These are phyloP conservation scores for Sporobolomyces pararoseus DNA, from an alignment of 768 basidiomycete species.

Conservation along the genomic window DNA sequence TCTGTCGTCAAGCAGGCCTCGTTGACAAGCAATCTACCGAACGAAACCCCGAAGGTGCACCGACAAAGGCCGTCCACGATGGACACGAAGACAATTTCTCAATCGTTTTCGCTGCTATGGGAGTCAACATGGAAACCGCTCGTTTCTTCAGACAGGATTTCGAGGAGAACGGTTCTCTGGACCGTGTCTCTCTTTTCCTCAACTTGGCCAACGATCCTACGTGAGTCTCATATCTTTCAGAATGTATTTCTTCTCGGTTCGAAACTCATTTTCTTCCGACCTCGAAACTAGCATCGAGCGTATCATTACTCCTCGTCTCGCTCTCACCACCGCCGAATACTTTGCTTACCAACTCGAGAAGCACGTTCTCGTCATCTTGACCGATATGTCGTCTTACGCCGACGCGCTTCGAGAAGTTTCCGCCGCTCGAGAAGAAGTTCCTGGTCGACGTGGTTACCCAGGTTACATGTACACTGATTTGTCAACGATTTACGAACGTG, in stretches of 20 bases:
- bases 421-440: conserved; percentile 97
- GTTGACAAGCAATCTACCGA: conserved; percentile 86
- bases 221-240: conserved; percentile 45
- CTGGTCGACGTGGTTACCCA: conserved; percentile 94
- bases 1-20: conserved; percentile 96
- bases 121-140: conserved; percentile 99
- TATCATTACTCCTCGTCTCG: conserved; percentile 97
- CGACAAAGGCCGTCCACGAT: conserved; percentile 94
- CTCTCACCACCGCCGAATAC: conserved; percentile 97
- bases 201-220: conserved; percentile 99
- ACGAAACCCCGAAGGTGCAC: conserved; percentile 84
- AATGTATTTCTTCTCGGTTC: background rate
- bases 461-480: conserved; percentile 82
- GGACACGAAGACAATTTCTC: conserved; percentile 99
- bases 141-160: conserved; percentile 99
- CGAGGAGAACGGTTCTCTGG: conserved; percentile 94
- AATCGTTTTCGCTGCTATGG: conserved; percentile 99
- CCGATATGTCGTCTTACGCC: conserved; percentile 98
- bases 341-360: conserved; percentile 99
- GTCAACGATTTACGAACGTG: conserved; percentile 94
- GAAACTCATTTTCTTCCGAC: no score
- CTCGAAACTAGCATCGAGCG: conserved; percentile 67
- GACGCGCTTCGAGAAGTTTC: conserved; percentile 97
- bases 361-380: conserved; percentile 97
- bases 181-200: conserved; percentile 95